Conservation (phyloP, 2,329 filamentous ascomycete genomes). For the Cordyceps tenuipes region DNA sequence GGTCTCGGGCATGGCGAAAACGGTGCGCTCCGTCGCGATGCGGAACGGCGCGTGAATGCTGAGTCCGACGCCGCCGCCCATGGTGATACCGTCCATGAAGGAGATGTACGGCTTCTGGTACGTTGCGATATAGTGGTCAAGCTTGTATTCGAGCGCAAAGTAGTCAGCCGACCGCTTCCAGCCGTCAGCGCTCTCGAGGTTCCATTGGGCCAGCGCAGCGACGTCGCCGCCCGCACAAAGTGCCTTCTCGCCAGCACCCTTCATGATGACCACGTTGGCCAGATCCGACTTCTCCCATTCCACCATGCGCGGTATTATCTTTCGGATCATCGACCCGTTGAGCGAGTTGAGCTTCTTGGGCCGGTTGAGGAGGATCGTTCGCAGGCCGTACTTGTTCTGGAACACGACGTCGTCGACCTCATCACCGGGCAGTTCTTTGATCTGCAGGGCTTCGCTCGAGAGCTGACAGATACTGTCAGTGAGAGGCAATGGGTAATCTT, state of each 20-base stretch:
- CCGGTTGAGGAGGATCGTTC: conserved; percentile 88
- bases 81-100: conserved; percentile 96
- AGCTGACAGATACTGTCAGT: conserved; percentile 18
- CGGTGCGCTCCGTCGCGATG: conserved; percentile 89
- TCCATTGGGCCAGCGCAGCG: conserved; percentile 64
- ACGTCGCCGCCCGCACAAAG: conserved; percentile 96
- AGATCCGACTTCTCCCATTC: conserved; percentile 95
- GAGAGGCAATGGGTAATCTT: background rate
- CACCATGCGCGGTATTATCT: conserved; percentile 80
- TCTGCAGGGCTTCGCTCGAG: conserved; percentile 26
- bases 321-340: conserved; percentile 88
- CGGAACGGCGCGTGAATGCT: conserved; percentile 92
- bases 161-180: conserved; percentile 71
- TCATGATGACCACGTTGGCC: conserved; percentile 87
- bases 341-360: conserved; percentile 88
- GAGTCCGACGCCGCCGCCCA: conserved; percentile 93
- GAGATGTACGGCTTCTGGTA: conserved; percentile 90
- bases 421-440: conserved; percentile 57
- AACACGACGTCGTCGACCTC: conserved; percentile 89
- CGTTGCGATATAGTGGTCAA: conserved; percentile 91
- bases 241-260: conserved; percentile 75
- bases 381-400: conserved; percentile 77
- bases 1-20: conserved; percentile 98
- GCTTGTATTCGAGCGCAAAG: conserved; percentile 90
- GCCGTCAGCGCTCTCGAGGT: conserved; percentile 58